A percentile compares a stretch with the other conserved stretches of the same genome.
Evolutionary conservation across 2,329 filamentous ascomycete genomes (phyloP).

Genomic region (Curvularia sp.): DNA sequence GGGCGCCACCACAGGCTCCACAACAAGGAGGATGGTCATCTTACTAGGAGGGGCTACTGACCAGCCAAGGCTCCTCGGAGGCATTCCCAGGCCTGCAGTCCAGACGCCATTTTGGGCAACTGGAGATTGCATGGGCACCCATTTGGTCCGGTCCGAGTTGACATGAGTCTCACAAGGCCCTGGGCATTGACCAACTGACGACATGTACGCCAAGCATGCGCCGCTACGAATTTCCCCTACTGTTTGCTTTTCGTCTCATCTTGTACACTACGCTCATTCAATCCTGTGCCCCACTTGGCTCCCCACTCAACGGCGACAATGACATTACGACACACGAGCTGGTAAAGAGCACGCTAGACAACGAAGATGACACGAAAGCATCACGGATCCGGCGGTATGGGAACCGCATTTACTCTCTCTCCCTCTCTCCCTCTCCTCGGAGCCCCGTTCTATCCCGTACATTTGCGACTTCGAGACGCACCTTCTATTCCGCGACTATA

Average conservation of each 20-base stretch:
- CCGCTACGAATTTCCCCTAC: conserved; percentile 5
- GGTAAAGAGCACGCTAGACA: conserved; percentile 20
- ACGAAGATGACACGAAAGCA: conserved; percentile 26
- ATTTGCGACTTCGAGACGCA: conserved; percentile 17
- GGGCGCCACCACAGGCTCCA: conserved; percentile 54
- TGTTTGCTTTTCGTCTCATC: conserved; percentile 29
- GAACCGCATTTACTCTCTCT: conserved; percentile 14
- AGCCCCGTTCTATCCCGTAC: conserved; percentile 17
- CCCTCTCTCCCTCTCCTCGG: not conserved
- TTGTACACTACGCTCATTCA: conserved; percentile 36
- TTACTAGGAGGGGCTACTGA: conserved; percentile 31
- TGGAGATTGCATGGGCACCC: not conserved
- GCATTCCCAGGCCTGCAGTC: not conserved
- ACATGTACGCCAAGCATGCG: conserved; percentile 4
- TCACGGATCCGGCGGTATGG: conserved; percentile 16
- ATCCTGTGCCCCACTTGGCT: conserved; percentile 15
- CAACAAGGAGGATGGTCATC: conserved; percentile 50
- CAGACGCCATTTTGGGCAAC: not conserved
- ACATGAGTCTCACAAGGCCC: not conserved
- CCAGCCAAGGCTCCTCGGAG: not conserved
- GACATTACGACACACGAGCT: conserved; percentile 34
- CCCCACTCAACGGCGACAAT: conserved; percentile 22
- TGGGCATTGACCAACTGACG: not conserved
- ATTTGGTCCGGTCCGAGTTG: not conserved
- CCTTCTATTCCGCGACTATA: conserved; percentile 32